phyloP scores from a whole-genome alignment of 1,139 yeast species.

The Hemisphaericaspora xylofermentans region DNA sequence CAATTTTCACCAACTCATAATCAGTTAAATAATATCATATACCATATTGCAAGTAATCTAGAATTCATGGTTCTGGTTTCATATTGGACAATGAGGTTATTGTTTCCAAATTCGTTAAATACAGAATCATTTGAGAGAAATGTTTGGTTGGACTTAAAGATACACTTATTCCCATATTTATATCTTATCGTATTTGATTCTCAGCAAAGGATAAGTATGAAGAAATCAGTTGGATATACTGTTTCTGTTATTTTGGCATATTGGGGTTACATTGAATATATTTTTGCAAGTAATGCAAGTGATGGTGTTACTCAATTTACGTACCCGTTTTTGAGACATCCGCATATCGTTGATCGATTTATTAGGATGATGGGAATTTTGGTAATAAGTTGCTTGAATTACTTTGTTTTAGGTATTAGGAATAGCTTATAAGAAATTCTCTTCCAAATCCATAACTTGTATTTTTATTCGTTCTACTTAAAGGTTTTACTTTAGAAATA shows the following conservation, averaged over 20 bases:
- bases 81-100: conserved; percentile 22
- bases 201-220: conserved; percentile 1
- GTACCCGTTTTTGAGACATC: conserved; percentile 21
- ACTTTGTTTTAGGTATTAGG: conserved; percentile 9
- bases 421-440: conserved; percentile 4
- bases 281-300: conserved; percentile 6
- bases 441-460: too few species aligned
- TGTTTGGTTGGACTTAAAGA: conserved; percentile 20
- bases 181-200: conserved; percentile 9
- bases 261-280: conserved; percentile 13
- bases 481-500: not conserved
- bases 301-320: conserved; percentile 18
- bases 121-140: conserved; percentile 18
- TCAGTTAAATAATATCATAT: conserved; percentile 6
- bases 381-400: conserved; percentile 11
- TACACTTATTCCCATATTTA: conserved; percentile 24
- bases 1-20: conserved; percentile 1
- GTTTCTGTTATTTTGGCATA: conserved; percentile 9
- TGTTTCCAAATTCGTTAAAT: conserved; percentile 22
- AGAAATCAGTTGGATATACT: conserved; percentile 4
- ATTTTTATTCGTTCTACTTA: not conserved
- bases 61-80: conserved; percentile 24
- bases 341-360: conserved; percentile 6
- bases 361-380: conserved; percentile 9
- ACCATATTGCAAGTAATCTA: conserved; percentile 16